Percentiles rank a stretch among this genome's conserved stretches.
Evolutionary conservation across 148 eudicot genomes (phyloP).

Genomic region (Spergularia bocconei): DNA sequence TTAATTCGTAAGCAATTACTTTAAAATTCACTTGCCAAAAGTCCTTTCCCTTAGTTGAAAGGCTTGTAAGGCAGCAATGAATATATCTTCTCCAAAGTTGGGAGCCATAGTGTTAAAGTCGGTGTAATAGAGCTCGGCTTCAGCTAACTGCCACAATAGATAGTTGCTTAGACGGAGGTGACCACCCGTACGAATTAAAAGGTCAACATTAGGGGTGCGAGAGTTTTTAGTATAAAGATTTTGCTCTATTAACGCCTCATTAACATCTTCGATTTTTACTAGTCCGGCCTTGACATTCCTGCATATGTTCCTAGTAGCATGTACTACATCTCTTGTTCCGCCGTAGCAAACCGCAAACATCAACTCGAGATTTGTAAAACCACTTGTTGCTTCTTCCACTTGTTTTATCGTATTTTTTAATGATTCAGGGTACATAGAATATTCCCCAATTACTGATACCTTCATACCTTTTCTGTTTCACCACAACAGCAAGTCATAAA

Average conservation of each 20-base stretch:
- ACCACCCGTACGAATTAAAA: constrained; percentile 20
- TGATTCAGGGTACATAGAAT: constrained; percentile 12
- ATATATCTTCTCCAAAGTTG: constrained; percentile 5
- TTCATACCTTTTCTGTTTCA: constrained; percentile 9
- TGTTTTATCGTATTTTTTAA: constrained; percentile 11
- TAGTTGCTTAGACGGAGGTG: constrained; percentile 13
- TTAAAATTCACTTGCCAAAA: not conserved
- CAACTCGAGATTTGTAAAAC: not conserved
- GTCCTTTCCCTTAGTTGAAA: constrained; percentile 9
- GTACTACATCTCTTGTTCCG: constrained; percentile 5
- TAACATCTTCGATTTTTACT: not conserved
- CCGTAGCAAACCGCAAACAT: constrained; percentile 20
- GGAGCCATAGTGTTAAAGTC: constrained; percentile 12
- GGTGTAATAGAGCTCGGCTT: constrained; percentile 8
- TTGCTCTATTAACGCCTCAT: not conserved
- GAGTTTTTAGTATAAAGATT: constrained; percentile 2
- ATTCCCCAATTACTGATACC: constrained; percentile 4
- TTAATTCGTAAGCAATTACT: too few species aligned
- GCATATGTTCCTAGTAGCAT: constrained; percentile 1
- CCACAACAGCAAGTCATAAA: not conserved
- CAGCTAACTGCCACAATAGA: constrained; percentile 17
- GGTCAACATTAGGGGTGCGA: constrained; percentile 4
- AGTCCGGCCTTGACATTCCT: constrained; percentile 3
- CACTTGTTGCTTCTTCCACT: constrained; percentile 18
- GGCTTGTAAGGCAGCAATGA: constrained; percentile 10